A percentile compares a stretch with the other conserved stretches of the same genome.
These are phyloP conservation scores for Eucalyptus virginea DNA, from an alignment of 345 rosid genomes.

Conservation along the genomic window DNA sequence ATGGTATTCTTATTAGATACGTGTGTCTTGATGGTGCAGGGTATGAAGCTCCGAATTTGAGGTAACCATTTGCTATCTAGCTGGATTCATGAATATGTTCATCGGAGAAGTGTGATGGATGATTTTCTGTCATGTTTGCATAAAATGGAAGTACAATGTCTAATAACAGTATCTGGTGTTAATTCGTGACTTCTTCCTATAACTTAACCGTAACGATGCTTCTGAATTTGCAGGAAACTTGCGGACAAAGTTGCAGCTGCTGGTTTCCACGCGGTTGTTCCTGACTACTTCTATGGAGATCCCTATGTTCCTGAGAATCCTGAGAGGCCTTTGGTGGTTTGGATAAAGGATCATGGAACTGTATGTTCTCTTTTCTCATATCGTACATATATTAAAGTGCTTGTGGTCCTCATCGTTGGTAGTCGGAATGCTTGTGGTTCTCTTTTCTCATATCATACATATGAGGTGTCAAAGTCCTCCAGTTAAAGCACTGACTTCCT, in stretches of 20 bases:
- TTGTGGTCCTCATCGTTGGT: no score
- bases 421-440: no score
- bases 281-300: conserved; percentile 61
- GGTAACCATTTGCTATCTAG: conserved; percentile 13
- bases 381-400: background rate
- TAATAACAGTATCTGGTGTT: background rate
- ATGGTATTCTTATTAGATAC: background rate
- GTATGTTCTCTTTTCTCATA: conserved; percentile 24
- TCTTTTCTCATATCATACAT: no score
- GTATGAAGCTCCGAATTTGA: conserved; percentile 72
- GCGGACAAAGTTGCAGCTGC: no score
- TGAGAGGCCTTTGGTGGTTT: conserved; percentile 28
- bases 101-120: background rate
- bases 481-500: no score
- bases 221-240: background rate
- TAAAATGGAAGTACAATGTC: no score
- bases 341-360: conserved; percentile 53
- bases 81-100: background rate
- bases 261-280: conserved; percentile 42
- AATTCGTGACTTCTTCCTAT: background rate
- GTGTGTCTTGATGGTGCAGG: conserved; percentile 22
- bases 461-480: no score
- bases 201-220: background rate
- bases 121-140: no score
- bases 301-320: conserved; percentile 24